Percentiles rank a stretch among this genome's conserved stretches.
Conservation (phyloP, 2,329 filamentous ascomycete species). For the Ascochyta rabiei region DNA sequence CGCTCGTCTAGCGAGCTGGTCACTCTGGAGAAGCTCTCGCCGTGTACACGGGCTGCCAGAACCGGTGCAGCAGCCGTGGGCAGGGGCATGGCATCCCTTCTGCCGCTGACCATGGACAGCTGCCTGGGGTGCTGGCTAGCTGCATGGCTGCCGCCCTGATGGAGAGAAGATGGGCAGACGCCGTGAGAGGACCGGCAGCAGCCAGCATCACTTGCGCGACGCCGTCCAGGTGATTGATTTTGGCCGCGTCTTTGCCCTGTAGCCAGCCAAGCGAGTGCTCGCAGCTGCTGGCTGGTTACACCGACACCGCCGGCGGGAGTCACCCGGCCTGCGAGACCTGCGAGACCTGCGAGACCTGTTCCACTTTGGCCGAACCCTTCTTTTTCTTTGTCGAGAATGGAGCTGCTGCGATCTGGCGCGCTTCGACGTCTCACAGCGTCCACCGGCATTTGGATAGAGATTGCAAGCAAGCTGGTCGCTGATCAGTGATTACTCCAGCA, state of each 20-base stretch:
- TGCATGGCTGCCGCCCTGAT: neutral
- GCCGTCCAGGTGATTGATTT: constrained; percentile 7
- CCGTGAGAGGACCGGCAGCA: neutral
- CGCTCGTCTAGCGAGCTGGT: neutral
- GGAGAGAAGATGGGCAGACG: constrained; percentile 9
- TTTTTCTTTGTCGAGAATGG: neutral
- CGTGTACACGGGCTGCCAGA: constrained; percentile 2
- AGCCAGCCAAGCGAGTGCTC: neutral
- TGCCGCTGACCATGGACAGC: neutral
- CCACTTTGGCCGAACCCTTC: neutral
- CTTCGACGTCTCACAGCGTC: neutral
- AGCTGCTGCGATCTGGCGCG: constrained; percentile 1
- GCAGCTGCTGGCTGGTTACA: constrained; percentile 3
- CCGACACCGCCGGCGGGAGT: neutral
- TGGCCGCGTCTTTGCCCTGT: constrained; percentile 2
- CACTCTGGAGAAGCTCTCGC: neutral
- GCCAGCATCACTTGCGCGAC: neutral
- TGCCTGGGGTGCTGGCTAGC: neutral
- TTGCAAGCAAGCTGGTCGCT: neutral
- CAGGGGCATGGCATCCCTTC: constrained; percentile 9
- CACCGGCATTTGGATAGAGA: neutral
- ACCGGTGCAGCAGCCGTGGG: constrained; percentile 4
- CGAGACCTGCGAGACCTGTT: neutral
- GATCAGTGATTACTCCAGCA: neutral
- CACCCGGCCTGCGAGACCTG: constrained; percentile 8